Conservation (phyloP, 2,329 filamentous ascomycete genomes). For the Cercospora berteroae region DNA sequence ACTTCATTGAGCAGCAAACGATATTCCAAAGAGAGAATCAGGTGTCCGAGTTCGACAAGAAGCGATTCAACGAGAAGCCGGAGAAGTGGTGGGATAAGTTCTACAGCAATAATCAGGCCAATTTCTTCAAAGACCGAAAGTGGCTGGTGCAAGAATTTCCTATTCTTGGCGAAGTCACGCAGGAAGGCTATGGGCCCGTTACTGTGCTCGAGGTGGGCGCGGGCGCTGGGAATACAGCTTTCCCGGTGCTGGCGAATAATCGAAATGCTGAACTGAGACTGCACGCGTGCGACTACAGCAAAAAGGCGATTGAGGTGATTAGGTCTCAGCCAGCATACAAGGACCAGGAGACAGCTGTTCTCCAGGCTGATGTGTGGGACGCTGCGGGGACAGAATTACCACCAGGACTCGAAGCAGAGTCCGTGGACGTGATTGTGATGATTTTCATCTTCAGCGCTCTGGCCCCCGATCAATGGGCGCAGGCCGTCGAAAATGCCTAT, state of each 20-base stretch:
- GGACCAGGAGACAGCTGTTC: slow-evolving; percentile 47
- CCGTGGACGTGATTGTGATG: slow-evolving; percentile 87
- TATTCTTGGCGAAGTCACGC: slow-evolving; percentile 72
- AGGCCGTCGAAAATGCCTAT: slow-evolving; percentile 77
- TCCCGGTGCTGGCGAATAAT: slow-evolving; percentile 82
- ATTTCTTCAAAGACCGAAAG: slow-evolving; percentile 98
- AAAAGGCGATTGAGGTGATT: slow-evolving; percentile 92
- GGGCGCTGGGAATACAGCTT: slow-evolving; percentile 93
- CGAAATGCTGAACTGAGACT: slow-evolving; percentile 77
- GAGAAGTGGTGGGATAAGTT: slow-evolving; percentile 98
- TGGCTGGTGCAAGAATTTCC: slow-evolving; percentile 98
- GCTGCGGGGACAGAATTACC: slow-evolving; percentile 68
- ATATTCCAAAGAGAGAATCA: slow-evolving; percentile 79
- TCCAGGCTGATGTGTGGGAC: slow-evolving; percentile 95
- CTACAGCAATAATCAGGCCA: slow-evolving; percentile 94
- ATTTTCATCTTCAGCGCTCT: slow-evolving; percentile 97
- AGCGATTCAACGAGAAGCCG: slow-evolving; percentile 83
- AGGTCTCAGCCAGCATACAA: slow-evolving; percentile 75
- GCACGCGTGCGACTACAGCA: slow-evolving; percentile 94
- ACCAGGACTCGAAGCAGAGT: slow-evolving; percentile 71
- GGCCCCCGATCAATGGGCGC: slow-evolving; percentile 77
- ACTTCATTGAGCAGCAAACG: slow-evolving; percentile 82
- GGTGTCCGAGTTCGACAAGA: slow-evolving; percentile 89
- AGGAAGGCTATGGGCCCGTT: slow-evolving; percentile 65
- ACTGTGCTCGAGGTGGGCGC: slow-evolving; percentile 87